Percentiles rank a stretch among this genome's conserved stretches.
Evolutionary conservation across 768 basidiomycete genomes (phyloP).

Genomic region (Punctularia strigosozonata): DNA sequence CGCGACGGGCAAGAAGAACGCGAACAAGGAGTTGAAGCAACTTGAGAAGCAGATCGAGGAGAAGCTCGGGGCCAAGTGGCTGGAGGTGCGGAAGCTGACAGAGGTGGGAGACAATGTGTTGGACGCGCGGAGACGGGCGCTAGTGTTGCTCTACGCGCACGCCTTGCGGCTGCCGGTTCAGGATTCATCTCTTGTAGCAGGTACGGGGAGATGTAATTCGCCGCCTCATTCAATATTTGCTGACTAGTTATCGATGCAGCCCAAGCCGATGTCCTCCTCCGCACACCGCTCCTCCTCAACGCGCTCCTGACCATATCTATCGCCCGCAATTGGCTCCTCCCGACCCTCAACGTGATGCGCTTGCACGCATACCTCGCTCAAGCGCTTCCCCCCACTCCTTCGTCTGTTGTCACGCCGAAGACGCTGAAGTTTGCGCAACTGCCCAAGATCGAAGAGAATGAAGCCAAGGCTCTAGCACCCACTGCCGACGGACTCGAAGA

Average conservation of each 20-base stretch:
- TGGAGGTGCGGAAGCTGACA: constrained; percentile 30
- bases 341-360: constrained; percentile 69
- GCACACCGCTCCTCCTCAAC: constrained; percentile 59
- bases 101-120: constrained; percentile 19
- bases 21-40: constrained; percentile 24
- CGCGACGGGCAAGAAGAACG: constrained; percentile 14
- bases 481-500: constrained; percentile 29
- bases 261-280: constrained; percentile 59
- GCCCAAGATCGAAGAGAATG: constrained; percentile 52
- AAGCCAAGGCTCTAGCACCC: constrained; percentile 29
- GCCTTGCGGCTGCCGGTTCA: constrained; percentile 54
- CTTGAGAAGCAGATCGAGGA: constrained; percentile 40
- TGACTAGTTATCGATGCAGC: constrained; percentile 29
- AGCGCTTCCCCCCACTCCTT: constrained; percentile 54
- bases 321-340: constrained; percentile 81
- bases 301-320: constrained; percentile 75
- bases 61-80: constrained; percentile 43
- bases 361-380: constrained; percentile 78
- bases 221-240: background rate
- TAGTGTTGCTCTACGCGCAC: constrained; percentile 77
- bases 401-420: no score
- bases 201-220: no score
- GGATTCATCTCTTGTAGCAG: constrained; percentile 42
- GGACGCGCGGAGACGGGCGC: constrained; percentile 37
- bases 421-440: constrained; percentile 53